Percentiles rank a stretch among this genome's conserved stretches.
phyloP scores from a whole-genome alignment of 805 yeast species.

The Metschnikowia reukaufii region DNA sequence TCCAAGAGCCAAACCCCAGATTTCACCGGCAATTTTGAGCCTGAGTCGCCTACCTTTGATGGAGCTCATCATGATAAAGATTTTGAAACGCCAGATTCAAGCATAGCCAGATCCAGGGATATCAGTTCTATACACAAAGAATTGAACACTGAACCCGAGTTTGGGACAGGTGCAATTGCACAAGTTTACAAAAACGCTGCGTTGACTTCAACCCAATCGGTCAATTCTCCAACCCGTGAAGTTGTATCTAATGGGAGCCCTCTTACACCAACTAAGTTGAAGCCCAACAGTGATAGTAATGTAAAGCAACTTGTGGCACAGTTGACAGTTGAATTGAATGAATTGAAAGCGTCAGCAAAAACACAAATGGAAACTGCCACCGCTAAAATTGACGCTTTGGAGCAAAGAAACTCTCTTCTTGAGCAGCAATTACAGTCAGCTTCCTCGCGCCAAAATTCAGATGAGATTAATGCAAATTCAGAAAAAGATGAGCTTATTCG shows the following conservation, averaged over 20 bases:
- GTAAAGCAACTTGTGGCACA: conserved; percentile 34
- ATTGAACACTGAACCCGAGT: neutral
- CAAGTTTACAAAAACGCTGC: neutral
- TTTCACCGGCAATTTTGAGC: conserved; percentile 1
- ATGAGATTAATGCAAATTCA: conserved; percentile 11
- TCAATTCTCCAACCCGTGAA: neutral
- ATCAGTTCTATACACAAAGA: neutral
- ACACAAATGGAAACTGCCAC: conserved; percentile 59
- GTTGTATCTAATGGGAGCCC: neutral
- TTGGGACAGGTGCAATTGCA: conserved; percentile 4
- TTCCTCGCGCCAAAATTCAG: conserved; percentile 18
- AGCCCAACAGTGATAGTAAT: conserved; percentile 16
- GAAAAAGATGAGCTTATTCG: conserved; percentile 34
- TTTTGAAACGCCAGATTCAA: neutral
- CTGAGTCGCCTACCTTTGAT: neutral
- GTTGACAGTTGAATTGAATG: conserved; percentile 33
- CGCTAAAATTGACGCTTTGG: conserved; percentile 50
- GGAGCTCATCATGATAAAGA: neutral
- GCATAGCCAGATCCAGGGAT: neutral
- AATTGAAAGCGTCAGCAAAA: conserved; percentile 35
- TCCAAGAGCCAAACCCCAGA: conserved; percentile 1
- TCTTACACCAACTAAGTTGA: neutral
- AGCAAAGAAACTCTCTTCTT: conserved; percentile 28
- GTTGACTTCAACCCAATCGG: neutral
- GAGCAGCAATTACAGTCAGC: conserved; percentile 1